Conservation (phyloP, 2,329 filamentous ascomycete genomes). For the Keithomyces neogunnii region DNA sequence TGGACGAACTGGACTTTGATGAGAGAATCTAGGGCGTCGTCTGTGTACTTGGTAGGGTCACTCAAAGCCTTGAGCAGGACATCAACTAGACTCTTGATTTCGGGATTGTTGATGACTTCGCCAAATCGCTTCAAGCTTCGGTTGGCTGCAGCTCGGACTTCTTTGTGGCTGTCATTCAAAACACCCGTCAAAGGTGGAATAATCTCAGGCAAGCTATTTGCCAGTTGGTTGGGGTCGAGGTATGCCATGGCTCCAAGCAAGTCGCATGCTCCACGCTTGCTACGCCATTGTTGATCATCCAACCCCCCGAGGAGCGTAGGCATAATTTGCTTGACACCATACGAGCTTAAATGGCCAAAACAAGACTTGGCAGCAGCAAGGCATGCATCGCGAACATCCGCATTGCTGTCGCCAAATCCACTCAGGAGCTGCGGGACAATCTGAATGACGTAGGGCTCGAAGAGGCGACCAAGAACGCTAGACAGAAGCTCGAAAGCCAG, state of each 20-base stretch:
- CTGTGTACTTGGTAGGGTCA: slow-evolving; percentile 94
- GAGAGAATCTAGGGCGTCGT: slow-evolving; percentile 83
- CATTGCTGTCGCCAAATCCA: slow-evolving; percentile 80
- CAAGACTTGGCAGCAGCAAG: slow-evolving; percentile 89
- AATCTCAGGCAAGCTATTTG: slow-evolving; percentile 86
- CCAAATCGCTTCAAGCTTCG: slow-evolving; percentile 95
- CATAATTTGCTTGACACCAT: slow-evolving; percentile 88
- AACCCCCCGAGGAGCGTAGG: slow-evolving; percentile 86
- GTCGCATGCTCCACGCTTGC: slow-evolving; percentile 96
- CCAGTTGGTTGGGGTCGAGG: slow-evolving; percentile 88
- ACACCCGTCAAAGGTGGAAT: slow-evolving; percentile 93
- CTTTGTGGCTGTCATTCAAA: slow-evolving; percentile 95
- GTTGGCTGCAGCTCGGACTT: slow-evolving; percentile 86
- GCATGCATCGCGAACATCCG: slow-evolving; percentile 87
- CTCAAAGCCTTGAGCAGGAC: slow-evolving; percentile 93
- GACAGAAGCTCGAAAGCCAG: slow-evolving; percentile 88
- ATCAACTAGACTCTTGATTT: slow-evolving; percentile 86
- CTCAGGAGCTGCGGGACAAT: slow-evolving; percentile 84
- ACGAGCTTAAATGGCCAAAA: slow-evolving; percentile 88
- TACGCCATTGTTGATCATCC: slow-evolving; percentile 94
- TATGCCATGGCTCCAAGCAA: slow-evolving; percentile 97
- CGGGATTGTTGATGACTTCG: slow-evolving; percentile 96
- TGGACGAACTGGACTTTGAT: slow-evolving; percentile 99
- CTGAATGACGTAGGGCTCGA: slow-evolving; percentile 95
- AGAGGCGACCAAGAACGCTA: slow-evolving; percentile 74